Percentiles rank a stretch among this genome's conserved stretches.
phyloP scores from a whole-genome alignment of 2,329 filamentous ascomycete genomes.

The Ampelomyces quisqualis region DNA sequence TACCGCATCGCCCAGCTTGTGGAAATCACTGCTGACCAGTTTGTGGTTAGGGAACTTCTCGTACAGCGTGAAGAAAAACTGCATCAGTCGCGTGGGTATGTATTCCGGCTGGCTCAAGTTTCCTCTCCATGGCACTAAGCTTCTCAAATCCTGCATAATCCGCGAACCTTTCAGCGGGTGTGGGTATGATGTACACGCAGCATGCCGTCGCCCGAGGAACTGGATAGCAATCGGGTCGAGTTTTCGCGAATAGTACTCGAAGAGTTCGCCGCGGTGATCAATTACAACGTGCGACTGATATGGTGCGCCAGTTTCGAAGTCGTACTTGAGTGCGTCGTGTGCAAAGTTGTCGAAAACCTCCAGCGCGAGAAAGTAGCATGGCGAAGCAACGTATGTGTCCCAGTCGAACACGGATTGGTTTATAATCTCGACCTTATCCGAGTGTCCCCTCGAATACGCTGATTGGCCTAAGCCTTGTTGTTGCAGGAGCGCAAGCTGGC shows the following conservation, averaged over 20 bases:
- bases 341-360: slow-evolving; percentile 99
- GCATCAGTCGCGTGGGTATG: slow-evolving; percentile 90
- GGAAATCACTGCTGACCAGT: slow-evolving; percentile 87
- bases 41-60: slow-evolving; percentile 87
- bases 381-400: slow-evolving; percentile 80
- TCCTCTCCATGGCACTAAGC: slow-evolving; percentile 66
- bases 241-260: slow-evolving; percentile 82
- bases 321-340: slow-evolving; percentile 91
- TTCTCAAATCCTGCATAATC: slow-evolving; percentile 62
- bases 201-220: slow-evolving; percentile 81
- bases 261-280: slow-evolving; percentile 82
- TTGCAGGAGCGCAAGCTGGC: slow-evolving; percentile 76
- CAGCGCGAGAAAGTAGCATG: slow-evolving; percentile 96
- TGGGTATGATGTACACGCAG: slow-evolving; percentile 63
- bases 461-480: slow-evolving; percentile 66
- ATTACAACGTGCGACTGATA: slow-evolving; percentile 89
- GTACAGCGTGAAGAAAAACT: slow-evolving; percentile 91
- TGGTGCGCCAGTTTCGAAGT: slow-evolving; percentile 74
- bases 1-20: slow-evolving; percentile 78
- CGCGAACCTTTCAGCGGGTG: slow-evolving; percentile 60
- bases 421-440: slow-evolving; percentile 86
- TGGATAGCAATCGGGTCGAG: slow-evolving; percentile 81
- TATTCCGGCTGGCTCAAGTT: slow-evolving; percentile 86
- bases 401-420: slow-evolving; percentile 96
- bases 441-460: slow-evolving; percentile 71